phyloP scores from a whole-genome alignment of 352 stramenopile species.

The Pythium pyrilobum region DNA sequence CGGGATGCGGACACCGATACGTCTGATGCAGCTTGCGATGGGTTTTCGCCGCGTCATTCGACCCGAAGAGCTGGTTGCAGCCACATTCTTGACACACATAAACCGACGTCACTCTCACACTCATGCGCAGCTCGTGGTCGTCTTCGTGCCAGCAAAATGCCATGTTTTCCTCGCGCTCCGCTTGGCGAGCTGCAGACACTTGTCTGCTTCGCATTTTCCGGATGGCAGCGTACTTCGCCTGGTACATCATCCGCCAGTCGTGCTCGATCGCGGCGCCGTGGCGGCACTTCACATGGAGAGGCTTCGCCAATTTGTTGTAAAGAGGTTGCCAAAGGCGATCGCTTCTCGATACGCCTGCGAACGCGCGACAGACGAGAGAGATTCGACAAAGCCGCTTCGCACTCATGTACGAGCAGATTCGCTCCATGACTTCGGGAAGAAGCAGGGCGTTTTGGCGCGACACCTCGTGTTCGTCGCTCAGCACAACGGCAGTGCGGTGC shows the following conservation, averaged over 20 bases:
- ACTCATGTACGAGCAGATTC: constrained; percentile 64
- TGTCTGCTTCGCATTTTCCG: constrained; percentile 7
- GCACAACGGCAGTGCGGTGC: neutral
- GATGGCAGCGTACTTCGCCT: constrained; percentile 13
- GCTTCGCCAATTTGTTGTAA: constrained; percentile 15
- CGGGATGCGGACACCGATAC: constrained; percentile 4
- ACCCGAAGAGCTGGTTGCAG: constrained; percentile 11
- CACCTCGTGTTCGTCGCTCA: constrained; percentile 30
- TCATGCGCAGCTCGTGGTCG: constrained; percentile 4
- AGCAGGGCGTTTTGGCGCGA: constrained; percentile 45
- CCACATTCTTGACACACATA: constrained; percentile 17
- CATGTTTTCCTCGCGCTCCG: neutral
- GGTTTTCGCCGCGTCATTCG: constrained; percentile 2
- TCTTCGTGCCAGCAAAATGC: constrained; percentile 12
- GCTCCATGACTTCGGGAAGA: constrained; percentile 60
- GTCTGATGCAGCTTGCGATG: constrained; percentile 8
- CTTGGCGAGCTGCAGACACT: neutral
- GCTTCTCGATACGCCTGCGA: constrained; percentile 31
- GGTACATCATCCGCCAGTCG: constrained; percentile 14
- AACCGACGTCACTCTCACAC: neutral
- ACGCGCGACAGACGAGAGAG: constrained; percentile 40
- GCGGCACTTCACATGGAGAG: constrained; percentile 11
- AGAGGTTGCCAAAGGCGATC: constrained; percentile 36
- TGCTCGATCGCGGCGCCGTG: constrained; percentile 12
- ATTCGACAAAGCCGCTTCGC: constrained; percentile 63